Base-by-base conservation (phyloP, 257 asterid genomes). In the Penstemon eatonii region DNA sequence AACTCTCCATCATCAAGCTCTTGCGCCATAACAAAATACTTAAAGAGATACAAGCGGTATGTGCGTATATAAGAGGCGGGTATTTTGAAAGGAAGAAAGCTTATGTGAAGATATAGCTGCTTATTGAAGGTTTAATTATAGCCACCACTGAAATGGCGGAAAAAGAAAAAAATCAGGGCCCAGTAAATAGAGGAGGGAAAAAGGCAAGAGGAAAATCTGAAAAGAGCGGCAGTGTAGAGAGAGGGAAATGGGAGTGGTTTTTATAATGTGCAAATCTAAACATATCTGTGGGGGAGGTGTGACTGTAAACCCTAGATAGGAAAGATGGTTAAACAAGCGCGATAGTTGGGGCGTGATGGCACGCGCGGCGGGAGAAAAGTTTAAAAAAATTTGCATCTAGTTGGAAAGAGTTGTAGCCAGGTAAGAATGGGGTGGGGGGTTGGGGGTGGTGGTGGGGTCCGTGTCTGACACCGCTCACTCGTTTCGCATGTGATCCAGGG, bases 351-450 rank as follows among this genome's bases (percentile, higher is more conserved):
- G 5, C 18, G 42, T 25, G 41, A 4, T 4, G 4, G 4, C 7
- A 74, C 25, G 66, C 83, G 83, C 81, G 70, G 66, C 52, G 70
- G 70, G 18, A 68, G 75, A 65, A 65, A 52, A 13, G 9, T 11
- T 5, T 9, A 15, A 5, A 3, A 7, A 0, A 36, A 37, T 54
- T 1, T 13, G 56, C 11, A 5, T 8, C 11, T 8, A 49, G 79
- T 70, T 76, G 84, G 74, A 76, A 80, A 78, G 81, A 69, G 83
- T 70, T 82, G 83, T 68, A 67, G 79, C 82, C 87, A 83, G 83
- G 83, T 77, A 74, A 77, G 79, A 39, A 7, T 78, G 70, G 33
- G 74, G 70, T 62, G 79, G 78, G 72, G 78, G 72, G 51, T 40
- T 42, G 2, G 60, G 66, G 56, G 19, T 37, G 72, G 65, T 72